Evolutionary conservation across 768 basidiomycete species (phyloP).

Genomic region (Phanerodontia chrysosporium): DNA sequence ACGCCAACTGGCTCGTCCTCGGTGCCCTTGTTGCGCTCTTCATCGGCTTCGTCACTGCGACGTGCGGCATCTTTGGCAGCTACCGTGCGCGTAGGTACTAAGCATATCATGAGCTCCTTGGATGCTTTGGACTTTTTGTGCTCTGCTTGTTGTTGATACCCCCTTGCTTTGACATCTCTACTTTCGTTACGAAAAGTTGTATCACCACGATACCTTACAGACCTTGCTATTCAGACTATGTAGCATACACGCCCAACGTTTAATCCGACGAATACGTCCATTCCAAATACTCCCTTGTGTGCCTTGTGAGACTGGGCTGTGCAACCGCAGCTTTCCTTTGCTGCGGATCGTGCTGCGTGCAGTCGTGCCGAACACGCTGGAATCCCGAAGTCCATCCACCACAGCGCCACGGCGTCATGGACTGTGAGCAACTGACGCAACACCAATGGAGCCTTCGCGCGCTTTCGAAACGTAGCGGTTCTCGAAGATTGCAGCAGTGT

Average conservation of each 20-base stretch:
- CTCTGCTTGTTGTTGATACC: not conserved
- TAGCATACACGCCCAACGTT: not conserved
- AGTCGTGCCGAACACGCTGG: not conserved
- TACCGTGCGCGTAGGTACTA: slow-evolving; percentile 40
- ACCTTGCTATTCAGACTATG: not conserved
- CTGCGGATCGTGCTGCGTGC: no score
- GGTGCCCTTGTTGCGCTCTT: slow-evolving; percentile 66
- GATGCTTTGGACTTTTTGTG: not conserved
- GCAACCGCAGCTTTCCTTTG: no score
- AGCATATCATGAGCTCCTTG: not conserved
- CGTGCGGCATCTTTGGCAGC: slow-evolving; percentile 63
- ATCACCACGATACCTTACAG: not conserved
- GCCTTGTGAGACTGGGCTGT: no score
- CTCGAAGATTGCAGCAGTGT: no score
- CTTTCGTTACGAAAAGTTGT: not conserved
- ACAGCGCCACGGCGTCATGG: not conserved
- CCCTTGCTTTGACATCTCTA: not conserved
- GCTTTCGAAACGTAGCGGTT: no score
- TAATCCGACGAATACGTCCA: not conserved
- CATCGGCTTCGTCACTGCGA: slow-evolving; percentile 60
- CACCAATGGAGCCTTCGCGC: no score
- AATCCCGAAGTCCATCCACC: not conserved
- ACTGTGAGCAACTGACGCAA: not conserved
- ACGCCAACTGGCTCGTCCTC: slow-evolving; percentile 80
- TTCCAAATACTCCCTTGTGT: no score